A percentile compares a stretch with the other conserved stretches of the same genome.
phyloP scores from a whole-genome alignment of 768 basidiomycete species.

The Kwoniella dendrophila region DNA sequence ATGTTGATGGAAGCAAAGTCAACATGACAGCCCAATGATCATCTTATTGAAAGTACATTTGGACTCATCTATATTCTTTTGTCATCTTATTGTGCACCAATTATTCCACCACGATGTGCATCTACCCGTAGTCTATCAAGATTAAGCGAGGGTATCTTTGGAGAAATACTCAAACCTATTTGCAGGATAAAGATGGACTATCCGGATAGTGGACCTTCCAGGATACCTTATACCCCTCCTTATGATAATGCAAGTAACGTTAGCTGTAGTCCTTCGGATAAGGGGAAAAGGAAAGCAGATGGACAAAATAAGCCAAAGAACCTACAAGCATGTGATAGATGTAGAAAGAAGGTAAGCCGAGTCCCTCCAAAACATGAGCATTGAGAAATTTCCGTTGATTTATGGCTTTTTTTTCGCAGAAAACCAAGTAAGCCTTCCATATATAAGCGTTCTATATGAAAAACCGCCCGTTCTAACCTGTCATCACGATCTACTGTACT shows the following conservation, averaged over 20 bases:
- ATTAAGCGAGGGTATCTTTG: too few species aligned
- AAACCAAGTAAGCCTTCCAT: constrained; percentile 16
- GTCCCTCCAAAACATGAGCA: background rate
- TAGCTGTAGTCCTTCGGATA: background rate
- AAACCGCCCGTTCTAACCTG: background rate
- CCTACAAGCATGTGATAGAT: constrained; percentile 28
- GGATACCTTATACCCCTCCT: background rate
- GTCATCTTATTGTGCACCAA: too few species aligned
- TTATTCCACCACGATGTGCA: too few species aligned
- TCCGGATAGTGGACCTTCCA: constrained; percentile 15
- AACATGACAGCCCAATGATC: too few species aligned
- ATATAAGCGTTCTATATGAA: background rate
- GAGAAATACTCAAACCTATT: too few species aligned
- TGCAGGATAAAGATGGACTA: too few species aligned
- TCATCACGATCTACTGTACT: background rate
- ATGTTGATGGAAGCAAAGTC: too few species aligned
- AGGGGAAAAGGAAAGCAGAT: constrained; percentile 18
- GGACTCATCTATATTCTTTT: too few species aligned
- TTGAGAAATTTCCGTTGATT: background rate
- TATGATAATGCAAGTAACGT: background rate
- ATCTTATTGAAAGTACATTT: too few species aligned
- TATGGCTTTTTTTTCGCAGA: background rate
- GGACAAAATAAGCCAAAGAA: constrained; percentile 15
- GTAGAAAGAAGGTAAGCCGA: constrained; percentile 22
- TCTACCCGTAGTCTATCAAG: too few species aligned